A percentile compares a stretch with the other conserved stretches of the same genome.
Evolutionary conservation across 352 stramenopile species (phyloP).

Genomic region (Phytopythium sindhum): DNA sequence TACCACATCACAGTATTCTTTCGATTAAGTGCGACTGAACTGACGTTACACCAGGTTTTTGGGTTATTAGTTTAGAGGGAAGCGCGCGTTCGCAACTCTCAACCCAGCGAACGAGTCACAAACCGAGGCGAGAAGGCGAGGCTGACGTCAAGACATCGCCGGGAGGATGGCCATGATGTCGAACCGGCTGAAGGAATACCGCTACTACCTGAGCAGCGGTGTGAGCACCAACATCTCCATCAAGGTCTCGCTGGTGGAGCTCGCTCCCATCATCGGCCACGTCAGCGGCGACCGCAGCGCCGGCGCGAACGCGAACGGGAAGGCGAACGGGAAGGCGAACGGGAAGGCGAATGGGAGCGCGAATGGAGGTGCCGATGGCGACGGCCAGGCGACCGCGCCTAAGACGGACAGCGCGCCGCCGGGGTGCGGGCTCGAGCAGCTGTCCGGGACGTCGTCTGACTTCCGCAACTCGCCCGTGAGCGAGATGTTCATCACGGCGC

Average conservation of each 20-base stretch:
- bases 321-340: background rate
- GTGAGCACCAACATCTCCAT: conserved; percentile 77
- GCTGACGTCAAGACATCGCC: too few species aligned
- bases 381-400: background rate
- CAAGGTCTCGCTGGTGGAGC: conserved; percentile 76
- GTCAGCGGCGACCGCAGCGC: background rate
- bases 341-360: background rate
- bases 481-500: conserved; percentile 87
- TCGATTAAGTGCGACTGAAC: too few species aligned
- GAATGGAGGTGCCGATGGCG: background rate
- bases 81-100: too few species aligned
- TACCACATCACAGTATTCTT: too few species aligned
- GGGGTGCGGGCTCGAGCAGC: conserved; percentile 48
- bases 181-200: conserved; percentile 83
- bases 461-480: conserved; percentile 79
- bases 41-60: too few species aligned
- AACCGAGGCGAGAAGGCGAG: too few species aligned
- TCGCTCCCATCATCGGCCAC: conserved; percentile 46
- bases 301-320: background rate
- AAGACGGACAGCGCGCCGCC: conserved; percentile 15
- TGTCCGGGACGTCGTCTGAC: conserved; percentile 55
- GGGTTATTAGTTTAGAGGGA: too few species aligned
- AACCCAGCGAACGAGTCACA: too few species aligned
- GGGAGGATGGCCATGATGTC: conserved; percentile 28
- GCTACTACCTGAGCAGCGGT: conserved; percentile 86